Evolutionary conservation across 176 grass and related monocot species (phyloP).

Genomic region (Lolium multiflorum): DNA sequence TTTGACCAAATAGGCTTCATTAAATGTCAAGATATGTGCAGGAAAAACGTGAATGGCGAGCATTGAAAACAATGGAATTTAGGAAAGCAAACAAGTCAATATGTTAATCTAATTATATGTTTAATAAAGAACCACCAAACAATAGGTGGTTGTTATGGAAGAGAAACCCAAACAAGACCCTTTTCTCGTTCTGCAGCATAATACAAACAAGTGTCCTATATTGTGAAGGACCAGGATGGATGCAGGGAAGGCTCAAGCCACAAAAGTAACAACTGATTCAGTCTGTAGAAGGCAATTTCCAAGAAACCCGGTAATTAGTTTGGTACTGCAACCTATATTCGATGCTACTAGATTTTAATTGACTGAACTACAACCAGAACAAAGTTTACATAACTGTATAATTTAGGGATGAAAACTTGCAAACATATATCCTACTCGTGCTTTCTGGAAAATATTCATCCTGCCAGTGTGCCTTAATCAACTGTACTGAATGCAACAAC

Average conservation of each 20-base stretch:
- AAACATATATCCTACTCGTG: slow-evolving; percentile 29
- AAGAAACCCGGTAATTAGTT: not conserved
- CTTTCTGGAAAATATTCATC: not conserved
- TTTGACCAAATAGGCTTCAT: slow-evolving; percentile 32
- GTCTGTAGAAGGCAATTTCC: not conserved
- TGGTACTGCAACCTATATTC: not conserved
- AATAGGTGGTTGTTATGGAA: not conserved
- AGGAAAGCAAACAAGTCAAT: not conserved
- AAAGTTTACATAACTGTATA: not conserved
- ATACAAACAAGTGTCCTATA: not conserved
- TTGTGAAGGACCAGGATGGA: not conserved
- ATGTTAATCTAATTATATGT: not conserved
- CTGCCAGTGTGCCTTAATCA: not conserved
- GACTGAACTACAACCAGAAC: not conserved
- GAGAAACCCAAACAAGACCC: not conserved
- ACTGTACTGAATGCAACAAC: slow-evolving; percentile 2
- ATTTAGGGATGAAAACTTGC: slow-evolving; percentile 3
- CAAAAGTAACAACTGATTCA: not conserved
- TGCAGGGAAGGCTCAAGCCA: not conserved
- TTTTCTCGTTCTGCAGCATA: not conserved
- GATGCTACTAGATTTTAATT: not conserved
- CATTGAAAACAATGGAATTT: not conserved
- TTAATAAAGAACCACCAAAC: not conserved
- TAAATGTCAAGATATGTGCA: not conserved
- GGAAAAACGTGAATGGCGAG: not conserved